Evolutionary conservation across 1,284 basidiomycete species (phyloP).

Genomic region (Ganoderma lingzhi): DNA sequence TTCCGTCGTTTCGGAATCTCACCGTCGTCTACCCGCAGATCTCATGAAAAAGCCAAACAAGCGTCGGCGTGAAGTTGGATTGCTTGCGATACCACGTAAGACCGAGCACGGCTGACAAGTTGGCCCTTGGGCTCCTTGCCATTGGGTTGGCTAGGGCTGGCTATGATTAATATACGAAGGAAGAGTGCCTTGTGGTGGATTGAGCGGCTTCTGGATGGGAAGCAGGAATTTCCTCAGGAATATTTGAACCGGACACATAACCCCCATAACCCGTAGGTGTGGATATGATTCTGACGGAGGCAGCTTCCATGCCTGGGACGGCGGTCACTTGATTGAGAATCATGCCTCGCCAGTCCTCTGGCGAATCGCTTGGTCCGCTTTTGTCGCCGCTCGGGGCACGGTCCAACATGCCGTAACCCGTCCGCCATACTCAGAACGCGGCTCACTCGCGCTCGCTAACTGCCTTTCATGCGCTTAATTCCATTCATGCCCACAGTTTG

Average conservation of each 20-base stretch:
- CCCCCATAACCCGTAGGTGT: background rate
- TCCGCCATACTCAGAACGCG: background rate
- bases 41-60: background rate
- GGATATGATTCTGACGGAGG: background rate
- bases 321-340: conserved; percentile 8
- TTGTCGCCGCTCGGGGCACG: background rate
- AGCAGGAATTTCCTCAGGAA: background rate
- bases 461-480: background rate
- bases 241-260: background rate
- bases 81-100: background rate
- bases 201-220: conserved; percentile 2
- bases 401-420: background rate
- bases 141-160: background rate
- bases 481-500: background rate
- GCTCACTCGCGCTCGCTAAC: background rate
- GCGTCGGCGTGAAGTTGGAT: background rate
- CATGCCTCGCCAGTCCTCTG: background rate
- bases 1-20: background rate
- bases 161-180: background rate
- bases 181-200: background rate
- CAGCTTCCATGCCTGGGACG: conserved; percentile 7
- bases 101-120: background rate
- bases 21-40: background rate
- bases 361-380: background rate
- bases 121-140: background rate